phyloP scores from a whole-genome alignment of 768 basidiomycete genomes.

The Xerocomus spinulosus region DNA sequence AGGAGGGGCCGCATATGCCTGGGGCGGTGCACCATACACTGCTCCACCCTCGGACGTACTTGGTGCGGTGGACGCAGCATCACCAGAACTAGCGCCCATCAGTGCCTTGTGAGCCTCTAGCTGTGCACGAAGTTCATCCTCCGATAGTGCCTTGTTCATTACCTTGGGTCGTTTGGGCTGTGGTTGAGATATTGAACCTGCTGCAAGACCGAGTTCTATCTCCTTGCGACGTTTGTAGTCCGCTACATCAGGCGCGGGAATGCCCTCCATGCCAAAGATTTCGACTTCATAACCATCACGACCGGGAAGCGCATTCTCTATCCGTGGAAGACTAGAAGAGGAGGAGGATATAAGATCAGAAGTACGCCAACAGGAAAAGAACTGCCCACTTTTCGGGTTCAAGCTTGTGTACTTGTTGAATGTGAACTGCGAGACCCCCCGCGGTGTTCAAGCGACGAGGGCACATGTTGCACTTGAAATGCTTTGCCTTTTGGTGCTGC shows the following conservation, averaged over 20 bases:
- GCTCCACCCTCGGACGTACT: constrained; percentile 40
- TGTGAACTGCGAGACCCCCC: constrained; percentile 95
- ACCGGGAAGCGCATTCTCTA: constrained; percentile 94
- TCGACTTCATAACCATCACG: constrained; percentile 98
- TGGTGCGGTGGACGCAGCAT: constrained; percentile 32
- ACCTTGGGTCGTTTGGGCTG: constrained; percentile 77
- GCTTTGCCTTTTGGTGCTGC: constrained; percentile 99
- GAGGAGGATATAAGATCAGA: constrained; percentile 9
- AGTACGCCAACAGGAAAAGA: background rate
- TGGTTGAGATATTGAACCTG: constrained; percentile 77
- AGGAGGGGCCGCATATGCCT: constrained; percentile 54
- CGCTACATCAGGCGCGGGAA: constrained; percentile 88
- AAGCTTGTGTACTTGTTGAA: constrained; percentile 99
- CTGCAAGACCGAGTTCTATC: constrained; percentile 82
- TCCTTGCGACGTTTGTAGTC: constrained; percentile 97
- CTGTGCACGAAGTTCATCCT: constrained; percentile 81
- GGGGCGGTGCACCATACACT: constrained; percentile 72
- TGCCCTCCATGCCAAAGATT: constrained; percentile 99
- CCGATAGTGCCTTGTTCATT: constrained; percentile 71
- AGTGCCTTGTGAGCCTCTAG: constrained; percentile 87
- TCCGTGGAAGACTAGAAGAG: constrained; percentile 63
- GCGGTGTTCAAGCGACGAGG: constrained; percentile 95
- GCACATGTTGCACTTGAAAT: constrained; percentile 97
- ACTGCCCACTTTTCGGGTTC: constrained; percentile 69
- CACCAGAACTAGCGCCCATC: constrained; percentile 60